Evolutionary conservation across 2,329 filamentous ascomycete species (phyloP), one percentile per base, ranked within the genome.

Genomic region (Fusarium nygamai): DNA sequence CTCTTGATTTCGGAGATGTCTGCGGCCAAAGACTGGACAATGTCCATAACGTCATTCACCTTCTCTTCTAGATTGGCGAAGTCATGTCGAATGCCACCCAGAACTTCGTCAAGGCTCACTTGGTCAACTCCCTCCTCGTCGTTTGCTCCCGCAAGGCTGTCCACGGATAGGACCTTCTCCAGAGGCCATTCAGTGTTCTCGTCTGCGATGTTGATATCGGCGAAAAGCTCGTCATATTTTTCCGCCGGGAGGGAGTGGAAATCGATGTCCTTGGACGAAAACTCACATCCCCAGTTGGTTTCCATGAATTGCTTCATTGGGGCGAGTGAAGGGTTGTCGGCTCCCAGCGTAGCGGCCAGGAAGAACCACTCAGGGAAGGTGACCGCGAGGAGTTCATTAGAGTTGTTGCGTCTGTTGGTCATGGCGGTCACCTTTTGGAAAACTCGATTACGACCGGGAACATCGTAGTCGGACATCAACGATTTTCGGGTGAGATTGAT

Each of bases 401-500:
- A 41, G 38, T 41, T 14, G 1, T 8, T 22, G 3, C 20, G 38
- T 41, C 8, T 41, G 3, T 22, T 41, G 20, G 1, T 1, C 12
- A 8, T 14, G 8, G 12, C 20, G 7, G 38, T 8, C 20, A 41
- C 38, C 7, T 22, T 5, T 41, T 41, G 12, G 20, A 41, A 41
- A 8, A 41, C 12, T 4, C 10, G 7, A 22, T 41, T 14, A 8
- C 22, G 8, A 1, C 8, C 20, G 7, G 38, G 38, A 41, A 8
- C 13, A 8, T 41, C 38, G 38, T 41, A 22, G 12, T 8, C 38
- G 20, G 12, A 13, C 38, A 13, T 13, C 20, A 39, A 6, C 7
- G 38, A 39, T 4, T 22, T 6, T 20, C 2, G 7, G 20, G 11
- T 5, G 20, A 39, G 22, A 1, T 8, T 8, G 11, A 2, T 1